Evolutionary conservation across 768 basidiomycete species (phyloP), one percentile per base, ranked within the genome.

Genomic region (Cubamyces lactineus): DNA sequence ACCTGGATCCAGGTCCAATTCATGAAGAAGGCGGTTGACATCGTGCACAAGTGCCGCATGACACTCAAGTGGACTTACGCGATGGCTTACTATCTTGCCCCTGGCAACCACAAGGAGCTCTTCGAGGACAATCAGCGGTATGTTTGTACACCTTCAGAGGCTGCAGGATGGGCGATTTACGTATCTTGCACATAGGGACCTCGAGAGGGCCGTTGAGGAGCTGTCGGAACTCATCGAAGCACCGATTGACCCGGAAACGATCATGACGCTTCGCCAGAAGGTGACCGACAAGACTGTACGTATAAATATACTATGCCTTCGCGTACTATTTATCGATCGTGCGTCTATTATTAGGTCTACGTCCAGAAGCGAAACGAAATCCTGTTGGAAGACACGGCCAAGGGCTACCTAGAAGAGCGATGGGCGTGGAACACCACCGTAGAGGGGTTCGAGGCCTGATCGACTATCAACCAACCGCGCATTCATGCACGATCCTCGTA

Each of bases 1-100:
- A 95, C 94, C 2, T 99, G 97, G 97, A 99, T 99, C 67, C 96
- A 99, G 76, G 95, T 88, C 30, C 96, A 98, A 77, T 99, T 99
- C 76, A 96, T 97, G 84, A 95, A 94, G 81, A 96, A 96, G 75
- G 97, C 97, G 0, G 96, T 98, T 4, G 97, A 98, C 71, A 89
- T 90, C 73, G 85, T 92, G 41, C 85, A 89, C 68, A 88, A 88
- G 73, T 92, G 97, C 77, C 86, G 97, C 26, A 92, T 87, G 80
- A 98, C 96, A 41, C 86, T 99, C 61, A 98, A 98, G 77, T 99
- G 97, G 96, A 98, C 96, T 13, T 99, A 99, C 69, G 91, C 94
- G 2, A 98, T 99, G 96, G 96, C 96, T 28, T 99, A 94, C 78
- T 98, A 98, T 72, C 84, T 99, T 28, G 88, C 86, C 42, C 88